These are phyloP conservation scores for Podila horticola DNA, from an alignment of 192 early-diverging fungal species.

Conservation along the genomic window DNA sequence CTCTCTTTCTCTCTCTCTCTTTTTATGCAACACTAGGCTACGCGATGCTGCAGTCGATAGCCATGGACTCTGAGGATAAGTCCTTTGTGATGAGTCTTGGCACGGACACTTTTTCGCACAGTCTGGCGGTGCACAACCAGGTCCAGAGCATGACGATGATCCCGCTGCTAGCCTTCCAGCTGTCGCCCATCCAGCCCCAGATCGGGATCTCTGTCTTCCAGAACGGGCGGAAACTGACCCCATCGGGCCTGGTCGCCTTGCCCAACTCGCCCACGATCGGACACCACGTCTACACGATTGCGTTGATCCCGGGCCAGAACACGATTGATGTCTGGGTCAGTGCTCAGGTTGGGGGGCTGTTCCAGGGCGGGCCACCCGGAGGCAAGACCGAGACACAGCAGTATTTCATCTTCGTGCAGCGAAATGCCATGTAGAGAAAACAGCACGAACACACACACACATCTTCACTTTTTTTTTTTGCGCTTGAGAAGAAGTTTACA, in stretches of 20 bases:
- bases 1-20: too few relatives aligned
- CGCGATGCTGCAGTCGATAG: slow-evolving; percentile 46
- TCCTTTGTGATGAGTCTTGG: slow-evolving; percentile 53
- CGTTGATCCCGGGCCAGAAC: slow-evolving; percentile 27
- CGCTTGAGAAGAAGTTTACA: not conserved
- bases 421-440: slow-evolving; percentile 18
- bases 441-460: not conserved
- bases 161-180: slow-evolving; percentile 32
- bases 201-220: slow-evolving; percentile 48
- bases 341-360: slow-evolving; percentile 40
- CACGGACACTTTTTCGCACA: slow-evolving; percentile 34
- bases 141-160: slow-evolving; percentile 32
- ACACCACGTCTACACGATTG: slow-evolving; percentile 38
- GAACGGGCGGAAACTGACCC: slow-evolving; percentile 41
- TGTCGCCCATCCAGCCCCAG: slow-evolving; percentile 40
- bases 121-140: slow-evolving; percentile 28
- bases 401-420: slow-evolving; percentile 43
- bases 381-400: slow-evolving; percentile 48
- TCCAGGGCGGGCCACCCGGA: slow-evolving; percentile 37
- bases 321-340: slow-evolving; percentile 52
- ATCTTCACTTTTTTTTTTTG: not conserved
- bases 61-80: slow-evolving; percentile 46
- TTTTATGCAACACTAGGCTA: slow-evolving; percentile 12
- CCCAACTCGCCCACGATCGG: slow-evolving; percentile 28
- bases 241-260: slow-evolving; percentile 17